Conservation (phyloP, 441 rosid genomes). For the Gossypium schwendimanii region DNA sequence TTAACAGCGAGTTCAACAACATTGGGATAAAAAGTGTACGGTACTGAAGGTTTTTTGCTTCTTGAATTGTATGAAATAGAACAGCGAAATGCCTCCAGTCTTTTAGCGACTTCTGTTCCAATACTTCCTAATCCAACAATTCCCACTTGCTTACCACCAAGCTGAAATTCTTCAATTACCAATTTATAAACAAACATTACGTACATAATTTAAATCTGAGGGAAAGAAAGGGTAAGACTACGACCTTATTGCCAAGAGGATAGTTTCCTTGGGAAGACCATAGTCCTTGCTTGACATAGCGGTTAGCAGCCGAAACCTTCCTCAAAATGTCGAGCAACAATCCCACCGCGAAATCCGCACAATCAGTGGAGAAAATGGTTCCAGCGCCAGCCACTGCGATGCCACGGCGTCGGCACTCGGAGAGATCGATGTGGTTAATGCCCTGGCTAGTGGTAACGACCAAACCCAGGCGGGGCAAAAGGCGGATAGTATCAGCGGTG, state of each 20-base stretch:
- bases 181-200: background rate
- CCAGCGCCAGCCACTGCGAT: slow-evolving; percentile 32
- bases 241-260: slow-evolving; percentile 28
- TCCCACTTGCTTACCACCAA: slow-evolving; percentile 30
- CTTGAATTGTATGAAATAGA: slow-evolving; percentile 23
- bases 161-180: slow-evolving; percentile 16
- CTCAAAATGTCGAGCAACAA: slow-evolving; percentile 39
- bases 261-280: slow-evolving; percentile 22
- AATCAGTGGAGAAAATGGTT: slow-evolving; percentile 31
- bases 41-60: slow-evolving; percentile 11
- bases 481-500: slow-evolving; percentile 24
- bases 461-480: slow-evolving; percentile 28
- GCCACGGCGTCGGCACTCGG: slow-evolving; percentile 43
- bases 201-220: background rate
- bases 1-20: slow-evolving; percentile 20
- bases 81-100: slow-evolving; percentile 33
- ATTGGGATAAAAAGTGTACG: slow-evolving; percentile 23
- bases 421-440: slow-evolving; percentile 38
- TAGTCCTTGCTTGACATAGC: slow-evolving; percentile 28
- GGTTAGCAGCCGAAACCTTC: slow-evolving; percentile 38
- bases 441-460: slow-evolving; percentile 50
- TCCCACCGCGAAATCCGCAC: slow-evolving; percentile 42
- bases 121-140: slow-evolving; percentile 37
- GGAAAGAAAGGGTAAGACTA: background rate
- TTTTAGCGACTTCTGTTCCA: slow-evolving; percentile 28